Percentiles rank a stretch among this genome's conserved stretches.
Evolutionary conservation across 2,329 filamentous ascomycete species (phyloP).

Genomic region (Pyrenochaeta sp.): DNA sequence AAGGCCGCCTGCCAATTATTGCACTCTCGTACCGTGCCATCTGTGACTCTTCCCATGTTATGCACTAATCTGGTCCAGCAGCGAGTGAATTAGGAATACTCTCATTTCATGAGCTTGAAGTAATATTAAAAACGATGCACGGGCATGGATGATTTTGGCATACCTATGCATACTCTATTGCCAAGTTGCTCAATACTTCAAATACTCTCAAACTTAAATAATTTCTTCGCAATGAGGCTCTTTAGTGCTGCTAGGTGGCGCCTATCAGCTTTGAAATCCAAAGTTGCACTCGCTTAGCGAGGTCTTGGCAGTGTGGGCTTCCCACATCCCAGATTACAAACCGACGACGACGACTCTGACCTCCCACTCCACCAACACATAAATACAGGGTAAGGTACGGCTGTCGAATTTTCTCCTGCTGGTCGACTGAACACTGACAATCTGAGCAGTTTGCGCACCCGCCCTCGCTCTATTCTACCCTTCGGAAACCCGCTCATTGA

Average conservation of each 20-base stretch:
- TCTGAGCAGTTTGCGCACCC: conserved; percentile 18
- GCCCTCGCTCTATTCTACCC: conserved; percentile 10
- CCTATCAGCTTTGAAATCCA: conserved; percentile 18
- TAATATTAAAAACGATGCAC: no score
- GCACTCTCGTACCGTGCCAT: conserved; percentile 6
- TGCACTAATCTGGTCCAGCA: background rate
- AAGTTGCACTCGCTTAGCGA: conserved; percentile 21
- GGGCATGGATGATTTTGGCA: no score
- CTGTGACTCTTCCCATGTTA: conserved; percentile 8
- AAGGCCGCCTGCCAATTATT: conserved; percentile 15
- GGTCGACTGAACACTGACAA: conserved; percentile 20
- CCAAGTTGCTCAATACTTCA: no score
- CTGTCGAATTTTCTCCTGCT: conserved; percentile 14
- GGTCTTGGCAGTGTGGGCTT: conserved; percentile 11
- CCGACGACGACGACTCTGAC: conserved; percentile 21
- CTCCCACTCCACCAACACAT: conserved; percentile 35
- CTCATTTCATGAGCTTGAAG: no score
- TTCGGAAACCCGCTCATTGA: conserved; percentile 54
- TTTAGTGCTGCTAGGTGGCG: background rate
- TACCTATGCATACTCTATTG: no score
- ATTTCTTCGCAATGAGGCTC: background rate
- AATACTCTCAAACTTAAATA: no score
- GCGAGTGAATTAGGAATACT: background rate
- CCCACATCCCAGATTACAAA: conserved; percentile 27
- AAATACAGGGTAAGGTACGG: conserved; percentile 44